Percentiles rank a stretch among this genome's conserved stretches.
These are phyloP conservation scores for Candida fluviatilis DNA, from an alignment of 805 yeast genomes.

Conservation along the genomic window DNA sequence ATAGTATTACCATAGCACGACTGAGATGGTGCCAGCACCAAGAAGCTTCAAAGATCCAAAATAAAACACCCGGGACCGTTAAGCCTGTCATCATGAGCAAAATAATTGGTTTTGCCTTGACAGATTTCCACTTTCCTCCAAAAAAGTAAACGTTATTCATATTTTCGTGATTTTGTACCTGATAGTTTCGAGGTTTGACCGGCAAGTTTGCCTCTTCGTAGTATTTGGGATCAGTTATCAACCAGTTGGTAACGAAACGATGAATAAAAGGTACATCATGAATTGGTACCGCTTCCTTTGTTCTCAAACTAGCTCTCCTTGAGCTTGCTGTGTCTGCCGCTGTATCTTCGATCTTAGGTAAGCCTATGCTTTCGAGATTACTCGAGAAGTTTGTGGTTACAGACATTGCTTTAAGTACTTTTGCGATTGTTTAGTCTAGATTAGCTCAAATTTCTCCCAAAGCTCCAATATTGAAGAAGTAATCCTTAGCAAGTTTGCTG, in stretches of 20 bases:
- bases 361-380: neutral
- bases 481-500: neutral
- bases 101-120: constrained; percentile 38
- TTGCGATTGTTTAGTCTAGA: neutral
- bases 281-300: neutral
- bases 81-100: constrained; percentile 29
- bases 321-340: no score
- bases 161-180: constrained; percentile 30
- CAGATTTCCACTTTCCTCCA: constrained; percentile 61
- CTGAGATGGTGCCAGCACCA: constrained; percentile 57
- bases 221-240: constrained; percentile 22
- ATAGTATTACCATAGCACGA: constrained; percentile 53
- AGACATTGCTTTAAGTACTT: neutral
- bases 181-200: constrained; percentile 31
- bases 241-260: constrained; percentile 23
- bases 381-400: neutral
- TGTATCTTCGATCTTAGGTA: neutral
- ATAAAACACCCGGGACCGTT: constrained; percentile 49
- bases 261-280: constrained; percentile 7
- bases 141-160: constrained; percentile 46
- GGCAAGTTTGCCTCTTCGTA: constrained; percentile 8
- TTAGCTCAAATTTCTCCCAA: neutral
- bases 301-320: no score
- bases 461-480: neutral
- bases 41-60: constrained; percentile 38